Conservation (phyloP, 2,329 filamentous ascomycete species). For the Pseudogymnoascus verrucosus region DNA sequence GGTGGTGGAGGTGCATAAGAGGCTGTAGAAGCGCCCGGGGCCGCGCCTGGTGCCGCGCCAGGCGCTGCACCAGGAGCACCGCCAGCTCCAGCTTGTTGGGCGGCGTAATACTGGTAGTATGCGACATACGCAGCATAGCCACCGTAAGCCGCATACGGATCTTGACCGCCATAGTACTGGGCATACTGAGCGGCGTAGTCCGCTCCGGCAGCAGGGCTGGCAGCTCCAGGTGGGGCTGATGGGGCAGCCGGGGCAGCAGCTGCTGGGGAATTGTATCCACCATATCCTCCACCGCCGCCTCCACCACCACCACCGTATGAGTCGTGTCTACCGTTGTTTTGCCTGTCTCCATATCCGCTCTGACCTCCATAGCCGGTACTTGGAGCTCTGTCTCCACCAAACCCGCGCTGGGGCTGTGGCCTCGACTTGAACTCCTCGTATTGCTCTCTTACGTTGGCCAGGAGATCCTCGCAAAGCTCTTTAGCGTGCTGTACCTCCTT, state of each 20-base stretch:
- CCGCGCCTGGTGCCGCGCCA: slow-evolving; percentile 34
- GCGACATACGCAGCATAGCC: slow-evolving; percentile 74
- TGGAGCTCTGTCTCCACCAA: slow-evolving; percentile 35
- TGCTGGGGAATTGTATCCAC: slow-evolving; percentile 27
- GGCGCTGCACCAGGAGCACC: slow-evolving; percentile 34
- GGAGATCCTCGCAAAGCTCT: slow-evolving; percentile 78
- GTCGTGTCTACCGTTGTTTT: slow-evolving; percentile 36
- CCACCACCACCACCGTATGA: slow-evolving; percentile 30
- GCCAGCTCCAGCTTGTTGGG: slow-evolving; percentile 33
- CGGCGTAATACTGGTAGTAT: slow-evolving; percentile 67
- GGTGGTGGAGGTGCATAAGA: slow-evolving; percentile 50
- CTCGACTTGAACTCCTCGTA: slow-evolving; percentile 88
- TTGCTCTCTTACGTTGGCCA: slow-evolving; percentile 77
- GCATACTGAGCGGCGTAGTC: slow-evolving; percentile 79
- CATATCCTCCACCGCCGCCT: slow-evolving; percentile 34
- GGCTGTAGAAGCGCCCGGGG: slow-evolving; percentile 28
- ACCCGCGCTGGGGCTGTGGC: slow-evolving; percentile 56
- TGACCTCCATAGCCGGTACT: slow-evolving; percentile 35
- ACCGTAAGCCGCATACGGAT: slow-evolving; percentile 86
- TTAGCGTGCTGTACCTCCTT: slow-evolving; percentile 81
- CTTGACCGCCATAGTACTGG: slow-evolving; percentile 66
- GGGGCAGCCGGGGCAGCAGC: slow-evolving; percentile 23
- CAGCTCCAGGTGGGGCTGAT: slow-evolving; percentile 35
- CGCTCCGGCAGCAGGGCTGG: slow-evolving; percentile 36
- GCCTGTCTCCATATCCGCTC: slow-evolving; percentile 44